phyloP scores from a whole-genome alignment of 208 protist species.

The Crithidia brevicula region DNA sequence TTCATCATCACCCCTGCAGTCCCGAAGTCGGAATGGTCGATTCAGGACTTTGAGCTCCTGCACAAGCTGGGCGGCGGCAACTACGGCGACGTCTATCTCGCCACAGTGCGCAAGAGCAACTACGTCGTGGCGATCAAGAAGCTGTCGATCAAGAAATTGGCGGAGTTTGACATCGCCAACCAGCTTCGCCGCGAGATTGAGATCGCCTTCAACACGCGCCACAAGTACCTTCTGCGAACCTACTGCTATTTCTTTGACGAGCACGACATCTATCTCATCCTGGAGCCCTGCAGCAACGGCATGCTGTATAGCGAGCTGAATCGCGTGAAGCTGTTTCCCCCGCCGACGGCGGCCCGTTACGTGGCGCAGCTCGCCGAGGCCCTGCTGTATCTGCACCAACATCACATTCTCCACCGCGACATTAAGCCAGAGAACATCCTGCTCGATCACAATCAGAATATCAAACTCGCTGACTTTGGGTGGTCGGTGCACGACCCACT shows the following conservation, averaged over 20 bases:
- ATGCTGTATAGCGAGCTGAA: conserved; percentile 98
- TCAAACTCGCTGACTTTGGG: conserved; percentile 99
- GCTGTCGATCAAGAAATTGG: conserved; percentile 94
- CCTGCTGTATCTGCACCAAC: conserved; percentile 96
- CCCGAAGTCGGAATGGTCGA: conserved; percentile 76
- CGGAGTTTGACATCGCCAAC: conserved; percentile 95
- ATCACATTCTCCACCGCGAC: conserved; percentile 97
- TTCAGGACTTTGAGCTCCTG: conserved; percentile 96
- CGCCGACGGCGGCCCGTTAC: conserved; percentile 89
- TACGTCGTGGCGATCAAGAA: conserved; percentile 99
- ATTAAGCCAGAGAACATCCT: conserved; percentile 96
- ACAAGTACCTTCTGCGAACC: conserved; percentile 98
- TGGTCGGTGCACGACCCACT: conserved; percentile 98
- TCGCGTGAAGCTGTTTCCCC: conserved; percentile 85
- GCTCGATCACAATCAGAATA: conserved; percentile 92
- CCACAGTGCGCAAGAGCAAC: conserved; percentile 96
- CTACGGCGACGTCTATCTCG: conserved; percentile 99
- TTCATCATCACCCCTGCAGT: conserved; percentile 72
- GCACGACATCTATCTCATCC: conserved; percentile 97
- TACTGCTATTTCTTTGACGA: conserved; percentile 99
- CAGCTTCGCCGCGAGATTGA: conserved; percentile 99
- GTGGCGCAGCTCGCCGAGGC: conserved; percentile 95
- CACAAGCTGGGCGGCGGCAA: conserved; percentile 96
- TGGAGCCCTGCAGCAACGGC: conserved; percentile 98
- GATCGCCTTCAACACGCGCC: conserved; percentile 98